Percentiles rank a stretch among this genome's conserved stretches.
phyloP scores from a whole-genome alignment of 2,329 filamentous ascomycete species.

The Colletotrichum euphorbiae region DNA sequence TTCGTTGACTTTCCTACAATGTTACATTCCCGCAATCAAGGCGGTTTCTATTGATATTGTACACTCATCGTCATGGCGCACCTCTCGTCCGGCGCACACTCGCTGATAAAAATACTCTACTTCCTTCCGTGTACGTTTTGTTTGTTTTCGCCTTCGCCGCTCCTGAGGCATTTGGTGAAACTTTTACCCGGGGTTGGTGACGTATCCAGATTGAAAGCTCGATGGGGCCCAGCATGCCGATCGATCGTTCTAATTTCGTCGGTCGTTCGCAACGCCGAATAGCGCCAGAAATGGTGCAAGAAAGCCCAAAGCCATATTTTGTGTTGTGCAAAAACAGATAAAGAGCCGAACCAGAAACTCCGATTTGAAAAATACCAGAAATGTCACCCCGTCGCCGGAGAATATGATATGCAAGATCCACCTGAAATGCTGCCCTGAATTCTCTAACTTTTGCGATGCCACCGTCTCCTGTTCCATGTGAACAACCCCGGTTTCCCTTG shows the following conservation, averaged over 20 bases:
- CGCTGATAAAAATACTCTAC: neutral
- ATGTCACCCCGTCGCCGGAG: slow-evolving; percentile 5
- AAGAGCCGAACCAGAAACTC: neutral
- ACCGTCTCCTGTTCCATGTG: neutral
- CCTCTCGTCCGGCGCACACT: neutral
- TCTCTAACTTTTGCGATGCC: no score
- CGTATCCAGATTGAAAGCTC: neutral
- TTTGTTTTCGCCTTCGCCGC: neutral
- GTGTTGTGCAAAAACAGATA: neutral
- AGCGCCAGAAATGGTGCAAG: no score
- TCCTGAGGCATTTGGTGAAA: neutral
- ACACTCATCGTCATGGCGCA: neutral
- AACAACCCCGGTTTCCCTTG: neutral
- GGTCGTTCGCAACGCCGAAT: no score
- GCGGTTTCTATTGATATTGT: slow-evolving; percentile 9
- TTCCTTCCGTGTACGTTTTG: neutral
- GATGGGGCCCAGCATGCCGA: neutral
- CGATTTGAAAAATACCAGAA: neutral
- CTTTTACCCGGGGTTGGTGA: neutral
- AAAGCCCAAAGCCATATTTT: no score
- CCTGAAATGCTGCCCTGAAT: neutral
- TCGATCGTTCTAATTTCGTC: neutral
- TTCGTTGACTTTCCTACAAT: neutral
- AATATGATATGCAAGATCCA: slow-evolving; percentile 1
- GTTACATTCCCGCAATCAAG: neutral